A percentile compares a stretch with the other conserved stretches of the same genome.
Conservation (phyloP, 306 rosid genomes). For the Castanea mollissima region DNA sequence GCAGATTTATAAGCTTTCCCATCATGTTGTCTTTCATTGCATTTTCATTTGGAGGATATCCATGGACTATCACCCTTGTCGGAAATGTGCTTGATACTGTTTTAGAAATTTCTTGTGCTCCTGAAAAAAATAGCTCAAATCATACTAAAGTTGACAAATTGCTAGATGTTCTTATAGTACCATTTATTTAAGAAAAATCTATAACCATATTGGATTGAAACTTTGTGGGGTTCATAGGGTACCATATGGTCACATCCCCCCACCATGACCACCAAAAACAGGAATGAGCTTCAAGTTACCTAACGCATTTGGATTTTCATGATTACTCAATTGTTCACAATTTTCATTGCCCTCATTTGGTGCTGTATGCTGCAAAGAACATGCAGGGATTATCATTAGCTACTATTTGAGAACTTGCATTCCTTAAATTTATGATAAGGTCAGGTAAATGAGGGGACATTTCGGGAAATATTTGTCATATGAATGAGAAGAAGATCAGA, state of each 20-base stretch:
- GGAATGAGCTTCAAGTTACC: constrained; percentile 42
- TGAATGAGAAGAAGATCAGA: not conserved
- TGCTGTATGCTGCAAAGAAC: constrained; percentile 49
- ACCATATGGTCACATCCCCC: no score
- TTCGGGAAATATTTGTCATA: not conserved
- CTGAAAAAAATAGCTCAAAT: constrained; percentile 35
- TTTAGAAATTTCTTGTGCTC: constrained; percentile 27
- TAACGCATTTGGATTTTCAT: constrained; percentile 34
- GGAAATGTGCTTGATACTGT: constrained; percentile 30
- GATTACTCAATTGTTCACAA: constrained; percentile 27
- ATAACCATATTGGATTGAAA: not conserved
- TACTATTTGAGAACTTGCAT: not conserved
- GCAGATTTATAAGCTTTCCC: constrained; percentile 68
- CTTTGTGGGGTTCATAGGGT: not conserved
- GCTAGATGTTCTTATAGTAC: not conserved
- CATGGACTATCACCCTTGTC: constrained; percentile 64
- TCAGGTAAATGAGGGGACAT: not conserved
- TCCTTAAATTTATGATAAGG: not conserved
- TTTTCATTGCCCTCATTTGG: constrained; percentile 30
- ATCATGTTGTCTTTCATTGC: constrained; percentile 32
- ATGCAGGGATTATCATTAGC: constrained; percentile 15
- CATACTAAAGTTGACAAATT: constrained; percentile 12
- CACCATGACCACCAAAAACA: not conserved
- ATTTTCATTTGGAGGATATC: constrained; percentile 61
- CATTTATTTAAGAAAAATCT: constrained; percentile 8